These are phyloP conservation scores for Tuber indicum DNA, from an alignment of 495 filamentous ascomycete genomes.

Conservation along the genomic window DNA sequence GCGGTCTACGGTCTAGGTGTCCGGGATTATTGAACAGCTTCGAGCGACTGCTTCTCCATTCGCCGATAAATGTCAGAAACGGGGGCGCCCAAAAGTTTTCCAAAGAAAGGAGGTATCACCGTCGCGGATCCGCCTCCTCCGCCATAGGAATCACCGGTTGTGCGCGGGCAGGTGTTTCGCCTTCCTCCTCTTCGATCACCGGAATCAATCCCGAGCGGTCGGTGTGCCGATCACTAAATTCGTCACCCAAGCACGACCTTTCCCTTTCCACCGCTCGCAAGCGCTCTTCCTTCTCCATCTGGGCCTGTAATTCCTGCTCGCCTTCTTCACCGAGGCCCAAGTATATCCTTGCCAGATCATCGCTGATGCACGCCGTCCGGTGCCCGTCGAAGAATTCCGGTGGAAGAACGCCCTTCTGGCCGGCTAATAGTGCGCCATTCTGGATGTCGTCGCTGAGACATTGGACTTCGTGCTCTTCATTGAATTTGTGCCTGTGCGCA, in stretches of 20 bases:
- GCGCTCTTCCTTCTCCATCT: background rate
- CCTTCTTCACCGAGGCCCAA: background rate
- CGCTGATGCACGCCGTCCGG: background rate
- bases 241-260: background rate
- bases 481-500: background rate
- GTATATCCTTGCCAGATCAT: background rate
- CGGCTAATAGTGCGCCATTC: background rate
- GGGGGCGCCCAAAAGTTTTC: background rate
- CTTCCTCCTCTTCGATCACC: background rate
- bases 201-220: background rate
- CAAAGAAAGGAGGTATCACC: background rate
- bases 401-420: background rate
- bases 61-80: background rate
- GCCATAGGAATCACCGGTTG: background rate
- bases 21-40: constrained; percentile 1
- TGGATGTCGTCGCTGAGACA: background rate
- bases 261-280: background rate
- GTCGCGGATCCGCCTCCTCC: background rate
- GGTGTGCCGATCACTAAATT: background rate
- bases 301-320: background rate
- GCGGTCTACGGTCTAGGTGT: background rate
- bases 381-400: background rate
- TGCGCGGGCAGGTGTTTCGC: background rate
- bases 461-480: background rate
- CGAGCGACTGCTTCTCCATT: background rate